A percentile compares a stretch with the other conserved stretches of the same genome.
Evolutionary conservation across 2,329 filamentous ascomycete species (phyloP).

Genomic region (Neopestalotiopsis sp.): DNA sequence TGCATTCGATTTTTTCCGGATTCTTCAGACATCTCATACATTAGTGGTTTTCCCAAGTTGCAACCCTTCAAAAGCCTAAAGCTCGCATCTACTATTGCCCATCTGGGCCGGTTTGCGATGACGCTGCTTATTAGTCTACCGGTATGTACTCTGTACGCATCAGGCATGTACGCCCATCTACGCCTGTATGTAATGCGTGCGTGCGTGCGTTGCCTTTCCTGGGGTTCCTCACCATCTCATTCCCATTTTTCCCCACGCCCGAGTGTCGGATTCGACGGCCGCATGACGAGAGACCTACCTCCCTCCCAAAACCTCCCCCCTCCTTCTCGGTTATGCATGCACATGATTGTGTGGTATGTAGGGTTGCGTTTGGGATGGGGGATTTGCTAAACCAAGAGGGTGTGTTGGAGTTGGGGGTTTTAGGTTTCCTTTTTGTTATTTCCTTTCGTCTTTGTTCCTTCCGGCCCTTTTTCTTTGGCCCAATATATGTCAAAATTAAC

Average conservation of each 20-base stretch:
- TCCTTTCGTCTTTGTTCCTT: background rate
- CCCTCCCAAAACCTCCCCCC: background rate
- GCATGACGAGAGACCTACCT: constrained; percentile 28
- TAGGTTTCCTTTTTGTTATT: background rate
- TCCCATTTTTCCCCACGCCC: constrained; percentile 14
- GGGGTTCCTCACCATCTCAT: constrained; percentile 34
- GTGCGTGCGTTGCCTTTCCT: constrained; percentile 12
- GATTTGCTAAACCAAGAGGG: background rate
- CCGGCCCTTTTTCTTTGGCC: background rate
- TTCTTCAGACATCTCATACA: too few relatives aligned
- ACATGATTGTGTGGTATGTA: constrained; percentile 5
- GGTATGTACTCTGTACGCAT: too few relatives aligned
- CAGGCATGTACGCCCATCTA: too few relatives aligned
- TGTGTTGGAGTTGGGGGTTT: background rate
- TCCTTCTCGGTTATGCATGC: constrained; percentile 16
- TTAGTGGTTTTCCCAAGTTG: too few relatives aligned
- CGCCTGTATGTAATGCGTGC: background rate
- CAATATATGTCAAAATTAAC: too few relatives aligned
- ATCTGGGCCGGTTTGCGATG: background rate
- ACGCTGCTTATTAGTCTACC: background rate
- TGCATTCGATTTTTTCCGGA: too few relatives aligned
- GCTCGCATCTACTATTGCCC: too few relatives aligned
- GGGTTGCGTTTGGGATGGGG: background rate
- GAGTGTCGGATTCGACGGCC: constrained; percentile 37
- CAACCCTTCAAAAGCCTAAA: too few relatives aligned